Percentiles rank a stretch among this genome's conserved stretches.
Conservation (phyloP, 345 rosid species). For the Syzygium jambos region DNA sequence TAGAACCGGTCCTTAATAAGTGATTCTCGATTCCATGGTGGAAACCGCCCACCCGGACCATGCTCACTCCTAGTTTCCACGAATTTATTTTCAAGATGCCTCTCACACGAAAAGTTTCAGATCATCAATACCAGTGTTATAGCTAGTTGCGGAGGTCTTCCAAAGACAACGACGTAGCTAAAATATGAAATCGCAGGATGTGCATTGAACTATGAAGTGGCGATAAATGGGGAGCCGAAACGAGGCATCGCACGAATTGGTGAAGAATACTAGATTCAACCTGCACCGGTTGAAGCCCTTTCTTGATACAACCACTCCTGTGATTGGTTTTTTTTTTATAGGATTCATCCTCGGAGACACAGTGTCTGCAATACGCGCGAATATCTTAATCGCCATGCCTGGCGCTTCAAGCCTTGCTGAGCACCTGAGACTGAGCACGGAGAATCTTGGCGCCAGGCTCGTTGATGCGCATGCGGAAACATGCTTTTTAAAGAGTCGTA, state of each 20-base stretch:
- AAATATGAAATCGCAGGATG: fast-evolving
- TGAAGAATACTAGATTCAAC: neutral
- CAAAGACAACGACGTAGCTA: neutral
- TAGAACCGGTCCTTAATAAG: no score
- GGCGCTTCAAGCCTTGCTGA: neutral
- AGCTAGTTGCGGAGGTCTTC: neutral
- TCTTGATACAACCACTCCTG: no score
- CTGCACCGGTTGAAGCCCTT: neutral
- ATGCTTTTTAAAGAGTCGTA: neutral
- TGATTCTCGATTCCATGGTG: no score
- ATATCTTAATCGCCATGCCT: neutral
- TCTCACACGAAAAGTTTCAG: neutral
- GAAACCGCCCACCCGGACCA: no score
- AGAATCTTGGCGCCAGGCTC: neutral
- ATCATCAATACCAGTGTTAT: neutral
- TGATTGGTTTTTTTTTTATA: fast-evolving
- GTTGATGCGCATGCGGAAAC: neutral
- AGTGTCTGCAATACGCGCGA: neutral
- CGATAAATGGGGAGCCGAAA: no score
- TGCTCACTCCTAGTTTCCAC: no score
- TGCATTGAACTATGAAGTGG: neutral
- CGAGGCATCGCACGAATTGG: no score
- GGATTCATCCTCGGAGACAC: neutral
- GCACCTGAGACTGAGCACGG: neutral
- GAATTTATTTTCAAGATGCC: no score